These are phyloP conservation scores for Stenogyne calaminthoides DNA, from an alignment of 305 asterid species.

Conservation along the genomic window DNA sequence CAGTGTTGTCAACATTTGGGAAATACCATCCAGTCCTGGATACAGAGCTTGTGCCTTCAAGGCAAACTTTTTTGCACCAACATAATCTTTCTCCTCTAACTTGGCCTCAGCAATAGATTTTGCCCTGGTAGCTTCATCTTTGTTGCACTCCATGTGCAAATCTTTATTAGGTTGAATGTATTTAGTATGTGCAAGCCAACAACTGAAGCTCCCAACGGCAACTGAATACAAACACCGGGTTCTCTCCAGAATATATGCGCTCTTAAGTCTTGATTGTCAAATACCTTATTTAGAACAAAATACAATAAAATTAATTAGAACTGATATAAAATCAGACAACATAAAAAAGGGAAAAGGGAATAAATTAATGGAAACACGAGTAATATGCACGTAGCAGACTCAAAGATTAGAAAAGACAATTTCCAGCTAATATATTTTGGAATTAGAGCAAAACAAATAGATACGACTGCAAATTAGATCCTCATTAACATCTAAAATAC, in stretches of 20 bases:
- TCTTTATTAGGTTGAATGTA: not conserved
- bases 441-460: not conserved
- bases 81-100: slow-evolving; percentile 50
- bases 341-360: not conserved
- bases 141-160: slow-evolving; percentile 72
- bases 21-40: slow-evolving; percentile 60
- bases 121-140: slow-evolving; percentile 75
- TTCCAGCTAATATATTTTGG: not conserved
- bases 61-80: slow-evolving; percentile 65
- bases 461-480: not conserved
- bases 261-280: slow-evolving; percentile 11
- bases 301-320: slow-evolving; percentile 1
- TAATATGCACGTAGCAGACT: not conserved
- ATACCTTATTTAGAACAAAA: slow-evolving; percentile 26
- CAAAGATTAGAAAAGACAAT: slow-evolving; percentile 6
- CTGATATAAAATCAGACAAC: not conserved
- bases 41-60: slow-evolving; percentile 65
- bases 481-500: not conserved
- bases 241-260: not conserved
- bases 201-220: slow-evolving; percentile 7
- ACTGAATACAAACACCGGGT: not conserved
- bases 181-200: slow-evolving; percentile 15
- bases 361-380: not conserved
- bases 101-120: slow-evolving; percentile 66
- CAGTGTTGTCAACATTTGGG: slow-evolving; percentile 63